A percentile compares a stretch with the other conserved stretches of the same genome.
Conservation (phyloP, 2,329 filamentous ascomycete species). For the Fusarium albidum region DNA sequence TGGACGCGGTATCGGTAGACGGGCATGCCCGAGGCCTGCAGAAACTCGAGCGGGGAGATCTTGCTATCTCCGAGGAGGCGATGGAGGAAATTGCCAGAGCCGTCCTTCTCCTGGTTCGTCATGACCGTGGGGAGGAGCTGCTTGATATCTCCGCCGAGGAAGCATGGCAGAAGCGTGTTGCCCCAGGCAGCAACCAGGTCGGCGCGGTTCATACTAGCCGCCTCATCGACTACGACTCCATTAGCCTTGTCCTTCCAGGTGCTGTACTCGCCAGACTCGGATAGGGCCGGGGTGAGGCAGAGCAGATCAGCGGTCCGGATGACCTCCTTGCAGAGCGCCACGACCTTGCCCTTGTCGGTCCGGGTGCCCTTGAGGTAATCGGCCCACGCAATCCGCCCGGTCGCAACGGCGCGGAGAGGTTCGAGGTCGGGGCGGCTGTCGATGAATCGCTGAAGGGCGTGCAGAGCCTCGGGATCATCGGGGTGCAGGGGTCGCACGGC, state of each 20-base stretch:
- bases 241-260: neutral
- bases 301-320: neutral
- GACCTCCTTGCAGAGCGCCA: neutral
- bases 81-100: neutral
- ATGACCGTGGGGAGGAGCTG: conserved; percentile 22
- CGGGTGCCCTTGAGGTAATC: neutral
- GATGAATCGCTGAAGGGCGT: conserved; percentile 1
- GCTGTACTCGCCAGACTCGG: neutral
- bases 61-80: conserved; percentile 12
- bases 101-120: neutral
- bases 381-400: neutral
- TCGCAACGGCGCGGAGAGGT: conserved; percentile 13
- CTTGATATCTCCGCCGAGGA: conserved; percentile 29
- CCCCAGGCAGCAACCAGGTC: conserved; percentile 35
- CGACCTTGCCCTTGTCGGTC: neutral
- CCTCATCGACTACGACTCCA: conserved; percentile 34
- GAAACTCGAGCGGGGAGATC: conserved; percentile 14
- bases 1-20: conserved; percentile 29
- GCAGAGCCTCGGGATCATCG: conserved; percentile 10
- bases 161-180: conserved; percentile 32
- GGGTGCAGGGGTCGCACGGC: neutral
- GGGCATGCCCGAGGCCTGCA: conserved; percentile 1
- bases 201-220: conserved; percentile 25
- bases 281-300: conserved; percentile 9
- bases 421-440: neutral